Evolutionary conservation across 345 rosid species (phyloP).

Genomic region (Garcia nutans): DNA sequence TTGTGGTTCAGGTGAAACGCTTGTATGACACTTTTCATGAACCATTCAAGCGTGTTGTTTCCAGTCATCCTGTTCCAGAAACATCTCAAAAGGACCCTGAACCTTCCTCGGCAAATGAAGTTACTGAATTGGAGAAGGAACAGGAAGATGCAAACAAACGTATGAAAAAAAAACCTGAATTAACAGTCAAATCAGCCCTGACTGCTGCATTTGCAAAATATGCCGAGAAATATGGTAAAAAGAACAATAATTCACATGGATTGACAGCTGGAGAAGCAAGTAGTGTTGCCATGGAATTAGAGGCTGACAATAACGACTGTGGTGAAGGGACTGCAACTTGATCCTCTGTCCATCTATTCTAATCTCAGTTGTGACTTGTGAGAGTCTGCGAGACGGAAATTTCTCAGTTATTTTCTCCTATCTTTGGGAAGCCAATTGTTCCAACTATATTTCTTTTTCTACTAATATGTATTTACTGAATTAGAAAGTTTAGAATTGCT

Average conservation of each 20-base stretch:
- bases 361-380: not conserved
- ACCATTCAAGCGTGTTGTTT: constrained; percentile 75
- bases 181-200: constrained; percentile 65
- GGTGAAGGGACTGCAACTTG: constrained; percentile 20
- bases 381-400: not conserved
- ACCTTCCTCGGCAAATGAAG: constrained; percentile 38
- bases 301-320: constrained; percentile 13
- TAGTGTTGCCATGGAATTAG: constrained; percentile 19
- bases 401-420: not conserved
- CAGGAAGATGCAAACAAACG: constrained; percentile 47
- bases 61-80: constrained; percentile 50
- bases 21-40: constrained; percentile 90
- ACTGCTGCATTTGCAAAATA: constrained; percentile 73
- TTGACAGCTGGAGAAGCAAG: constrained; percentile 32
- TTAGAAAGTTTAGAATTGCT: not conserved
- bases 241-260: constrained; percentile 19
- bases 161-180: constrained; percentile 58
- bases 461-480: not conserved
- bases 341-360: constrained; percentile 3
- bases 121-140: constrained; percentile 35
- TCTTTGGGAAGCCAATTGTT: not conserved
- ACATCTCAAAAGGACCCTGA: constrained; percentile 39
- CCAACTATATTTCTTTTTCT: not conserved
- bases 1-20: constrained; percentile 65
- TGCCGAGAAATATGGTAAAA: constrained; percentile 38